These are phyloP conservation scores for Dioscorea alata DNA, from an alignment of 106 monocot genomes.

Conservation along the genomic window DNA sequence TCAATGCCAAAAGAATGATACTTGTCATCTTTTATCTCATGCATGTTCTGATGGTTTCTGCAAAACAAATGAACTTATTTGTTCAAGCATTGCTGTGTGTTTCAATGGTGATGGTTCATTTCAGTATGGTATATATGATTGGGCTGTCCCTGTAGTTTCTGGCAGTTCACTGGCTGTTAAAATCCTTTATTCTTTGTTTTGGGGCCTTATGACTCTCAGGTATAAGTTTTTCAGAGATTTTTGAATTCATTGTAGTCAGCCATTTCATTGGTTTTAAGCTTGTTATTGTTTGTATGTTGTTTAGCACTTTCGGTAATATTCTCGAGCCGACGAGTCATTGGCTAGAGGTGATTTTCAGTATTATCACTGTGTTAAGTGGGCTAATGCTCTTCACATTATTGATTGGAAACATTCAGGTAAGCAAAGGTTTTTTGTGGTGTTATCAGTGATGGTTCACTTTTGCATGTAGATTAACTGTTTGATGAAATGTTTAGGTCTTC, in stretches of 20 bases:
- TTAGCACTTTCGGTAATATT: conserved; percentile 61
- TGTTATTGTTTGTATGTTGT: not conserved
- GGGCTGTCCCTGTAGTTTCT: conserved; percentile 69
- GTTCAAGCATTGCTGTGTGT: conserved; percentile 28
- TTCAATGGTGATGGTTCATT: conserved; percentile 43
- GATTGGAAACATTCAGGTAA: conserved; percentile 58
- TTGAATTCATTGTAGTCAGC: no score
- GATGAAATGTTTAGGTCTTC: conserved; percentile 43
- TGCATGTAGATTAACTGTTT: not conserved
- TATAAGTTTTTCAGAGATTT: conserved; percentile 9
- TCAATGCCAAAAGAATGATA: conserved; percentile 52
- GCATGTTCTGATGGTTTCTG: conserved; percentile 51
- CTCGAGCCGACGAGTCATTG: conserved; percentile 34
- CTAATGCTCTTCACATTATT: conserved; percentile 32
- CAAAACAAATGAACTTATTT: not conserved
- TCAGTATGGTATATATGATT: conserved; percentile 58
- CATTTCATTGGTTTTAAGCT: no score
- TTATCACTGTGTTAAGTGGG: conserved; percentile 22
- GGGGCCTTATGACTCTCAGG: conserved; percentile 97
- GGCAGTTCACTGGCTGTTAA: conserved; percentile 66
- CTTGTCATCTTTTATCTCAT: conserved; percentile 44
- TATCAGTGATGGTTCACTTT: not conserved
- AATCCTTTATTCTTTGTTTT: conserved; percentile 83
- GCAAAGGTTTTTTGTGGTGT: not conserved
- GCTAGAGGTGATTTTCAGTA: conserved; percentile 40